phyloP scores from a whole-genome alignment of 768 basidiomycete species.

The Suillus lakei region DNA sequence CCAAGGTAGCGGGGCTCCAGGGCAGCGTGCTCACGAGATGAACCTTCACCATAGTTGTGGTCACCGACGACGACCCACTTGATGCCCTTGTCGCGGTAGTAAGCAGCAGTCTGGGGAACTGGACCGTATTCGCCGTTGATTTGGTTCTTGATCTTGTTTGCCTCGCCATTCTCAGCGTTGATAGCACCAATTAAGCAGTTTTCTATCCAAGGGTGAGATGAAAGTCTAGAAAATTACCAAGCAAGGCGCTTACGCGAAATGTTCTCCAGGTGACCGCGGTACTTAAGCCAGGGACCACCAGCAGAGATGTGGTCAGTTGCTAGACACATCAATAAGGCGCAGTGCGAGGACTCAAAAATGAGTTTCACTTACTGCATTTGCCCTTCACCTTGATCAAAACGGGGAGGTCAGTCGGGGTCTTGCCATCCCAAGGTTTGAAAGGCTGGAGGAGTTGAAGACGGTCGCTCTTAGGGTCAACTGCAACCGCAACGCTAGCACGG shows the following conservation, averaged over 20 bases:
- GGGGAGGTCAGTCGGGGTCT: constrained; percentile 87
- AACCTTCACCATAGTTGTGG: constrained; percentile 97
- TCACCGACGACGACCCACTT: constrained; percentile 99
- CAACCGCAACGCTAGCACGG: constrained; percentile 82
- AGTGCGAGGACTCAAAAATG: not conserved
- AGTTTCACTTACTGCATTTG: constrained; percentile 86
- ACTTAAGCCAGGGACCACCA: constrained; percentile 99
- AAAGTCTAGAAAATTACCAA: not conserved
- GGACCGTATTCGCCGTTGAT: constrained; percentile 82
- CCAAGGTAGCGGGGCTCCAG: constrained; percentile 95
- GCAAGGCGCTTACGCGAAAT: constrained; percentile 73
- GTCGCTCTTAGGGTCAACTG: constrained; percentile 83
- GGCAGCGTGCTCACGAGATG: constrained; percentile 97
- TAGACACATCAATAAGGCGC: constrained; percentile 25
- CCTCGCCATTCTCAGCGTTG: constrained; percentile 93
- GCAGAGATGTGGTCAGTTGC: constrained; percentile 95
- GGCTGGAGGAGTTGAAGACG: constrained; percentile 91
- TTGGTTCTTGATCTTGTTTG: constrained; percentile 95
- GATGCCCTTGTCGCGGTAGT: constrained; percentile 88
- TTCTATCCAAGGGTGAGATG: constrained; percentile 48
- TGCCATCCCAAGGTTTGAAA: constrained; percentile 92
- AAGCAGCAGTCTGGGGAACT: constrained; percentile 84
- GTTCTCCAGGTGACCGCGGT: constrained; percentile 98
- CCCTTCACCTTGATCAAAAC: constrained; percentile 98
- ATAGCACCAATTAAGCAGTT: constrained; percentile 98